Evolutionary conservation across 768 basidiomycete genomes (phyloP).

Genomic region (Cystoderma amianthinum): DNA sequence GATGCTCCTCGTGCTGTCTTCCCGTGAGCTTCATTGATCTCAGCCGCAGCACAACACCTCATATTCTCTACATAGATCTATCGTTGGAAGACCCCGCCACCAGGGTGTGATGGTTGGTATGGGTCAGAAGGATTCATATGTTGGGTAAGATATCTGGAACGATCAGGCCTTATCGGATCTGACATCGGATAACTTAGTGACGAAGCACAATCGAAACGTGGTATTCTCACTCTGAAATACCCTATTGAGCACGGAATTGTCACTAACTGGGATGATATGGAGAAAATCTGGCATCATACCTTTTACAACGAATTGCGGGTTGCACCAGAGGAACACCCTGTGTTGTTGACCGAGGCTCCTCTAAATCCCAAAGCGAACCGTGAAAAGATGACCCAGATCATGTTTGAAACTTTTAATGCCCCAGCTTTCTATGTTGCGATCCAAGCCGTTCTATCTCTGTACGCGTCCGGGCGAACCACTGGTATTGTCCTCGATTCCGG

Average conservation of each 20-base stretch:
- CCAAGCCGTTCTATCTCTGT: conserved; percentile 86
- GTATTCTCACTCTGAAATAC: conserved; percentile 90
- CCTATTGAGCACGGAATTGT: conserved; percentile 93
- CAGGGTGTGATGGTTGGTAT: conserved; percentile 96
- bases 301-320: conserved; percentile 96
- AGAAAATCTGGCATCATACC: conserved; percentile 98
- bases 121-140: conserved; percentile 95
- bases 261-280: conserved; percentile 99
- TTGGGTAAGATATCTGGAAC: conserved; percentile 52
- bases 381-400: conserved; percentile 94
- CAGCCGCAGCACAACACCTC: neutral
- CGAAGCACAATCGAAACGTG: conserved; percentile 55
- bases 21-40: conserved; percentile 55
- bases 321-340: conserved; percentile 89
- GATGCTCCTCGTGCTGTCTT: conserved; percentile 92
- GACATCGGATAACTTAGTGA: too few relatives aligned
- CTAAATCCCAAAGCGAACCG: conserved; percentile 91
- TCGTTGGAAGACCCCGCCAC: conserved; percentile 92
- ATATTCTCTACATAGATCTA: conserved; percentile 46
- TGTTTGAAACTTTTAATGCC: conserved; percentile 94
- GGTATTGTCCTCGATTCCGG: conserved; percentile 95
- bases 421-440: conserved; percentile 91
- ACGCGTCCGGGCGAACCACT: conserved; percentile 93
- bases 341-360: conserved; percentile 87
- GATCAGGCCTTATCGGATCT: conserved; percentile 5